A percentile compares a stretch with the other conserved stretches of the same genome.
phyloP scores from a whole-genome alignment of 2,329 filamentous ascomycete genomes.

The Microsporum canis region DNA sequence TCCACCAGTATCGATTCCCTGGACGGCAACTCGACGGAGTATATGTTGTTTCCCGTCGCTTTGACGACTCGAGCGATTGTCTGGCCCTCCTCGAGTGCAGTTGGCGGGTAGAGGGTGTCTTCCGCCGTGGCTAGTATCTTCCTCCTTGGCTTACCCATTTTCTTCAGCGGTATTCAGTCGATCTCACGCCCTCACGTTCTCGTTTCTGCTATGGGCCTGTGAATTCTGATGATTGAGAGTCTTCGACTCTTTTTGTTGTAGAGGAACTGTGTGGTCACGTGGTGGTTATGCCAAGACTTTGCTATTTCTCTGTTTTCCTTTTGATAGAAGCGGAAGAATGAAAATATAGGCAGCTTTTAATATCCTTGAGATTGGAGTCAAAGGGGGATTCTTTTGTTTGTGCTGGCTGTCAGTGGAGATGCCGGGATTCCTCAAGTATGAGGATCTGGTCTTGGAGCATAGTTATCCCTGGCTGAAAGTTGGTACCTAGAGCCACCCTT shows the following conservation, averaged over 20 bases:
- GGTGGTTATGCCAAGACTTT: background rate
- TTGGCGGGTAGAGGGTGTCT: conserved; percentile 53
- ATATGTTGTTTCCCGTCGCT: conserved; percentile 80
- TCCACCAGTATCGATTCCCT: conserved; percentile 61
- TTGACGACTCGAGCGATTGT: conserved; percentile 66
- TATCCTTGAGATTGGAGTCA: too few species aligned
- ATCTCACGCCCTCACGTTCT: background rate
- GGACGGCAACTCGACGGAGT: conserved; percentile 61
- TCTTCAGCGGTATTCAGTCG: background rate
- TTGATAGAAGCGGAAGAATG: background rate
- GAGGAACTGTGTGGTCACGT: background rate
- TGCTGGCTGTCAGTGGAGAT: too few species aligned
- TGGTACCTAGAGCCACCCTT: too few species aligned
- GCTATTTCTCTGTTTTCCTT: background rate
- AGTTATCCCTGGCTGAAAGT: too few species aligned
- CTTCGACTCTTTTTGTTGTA: too few species aligned
- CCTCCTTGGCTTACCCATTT: conserved; percentile 65
- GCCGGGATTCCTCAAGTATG: too few species aligned
- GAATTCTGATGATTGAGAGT: too few species aligned
- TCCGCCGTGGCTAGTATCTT: conserved; percentile 67
- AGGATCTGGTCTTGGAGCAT: too few species aligned
- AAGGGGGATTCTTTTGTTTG: too few species aligned
- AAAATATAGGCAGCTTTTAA: background rate
- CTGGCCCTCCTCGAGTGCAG: conserved; percentile 40
- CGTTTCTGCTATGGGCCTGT: too few species aligned